Evolutionary conservation across 768 basidiomycete species (phyloP), one percentile per base, ranked within the genome.

Genomic region (Solioccasus polychromus): DNA sequence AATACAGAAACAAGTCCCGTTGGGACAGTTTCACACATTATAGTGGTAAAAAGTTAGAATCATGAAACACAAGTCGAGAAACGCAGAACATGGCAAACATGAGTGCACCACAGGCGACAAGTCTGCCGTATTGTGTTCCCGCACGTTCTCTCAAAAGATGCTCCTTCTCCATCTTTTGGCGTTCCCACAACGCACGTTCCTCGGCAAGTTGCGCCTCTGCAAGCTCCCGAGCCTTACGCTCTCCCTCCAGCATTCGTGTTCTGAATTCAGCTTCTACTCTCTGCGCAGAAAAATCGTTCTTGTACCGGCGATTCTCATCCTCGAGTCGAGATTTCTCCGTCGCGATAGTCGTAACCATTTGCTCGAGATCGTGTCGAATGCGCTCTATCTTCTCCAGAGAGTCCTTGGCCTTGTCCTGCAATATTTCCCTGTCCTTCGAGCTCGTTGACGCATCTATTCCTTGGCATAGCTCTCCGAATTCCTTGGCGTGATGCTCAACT

Each of bases 371-470:
- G n/a, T 51, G 36, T 39, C 73, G 71, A 9, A 76, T 65, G n/a
- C 68, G 60, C 24, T 58, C 54, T 47, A 76, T 72, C 43, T 72
- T 68, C 18, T 58, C 53, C 49, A 72, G 64, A 8, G 74, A 64
- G 39, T 62, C 68, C 47, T 58, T 60, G 6, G 67, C 67, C 39
- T 72, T 72, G 18, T 60, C 51, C 38, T 72, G 71, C 2, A 77
- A 54, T 42, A 68, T 69, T 35, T 55, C 52, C 35, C 56, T 65
- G 5, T 39, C 71, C 68, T 8, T 48, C 48, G 8, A 66, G 55
- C 30, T 70, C n/a, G n/a, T 66, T 7, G 73, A 70, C 19, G 64
- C 67, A 47, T 70, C 62, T 60, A 74, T 74, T 42, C 74, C 73
- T 8, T 59, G 53, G 45, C 70, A 64, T 8, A 82, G 57, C 2